Percentiles rank a stretch among this genome's conserved stretches.
Evolutionary conservation across 768 basidiomycete genomes (phyloP).

Genomic region (Pleurotus cornucopiae): DNA sequence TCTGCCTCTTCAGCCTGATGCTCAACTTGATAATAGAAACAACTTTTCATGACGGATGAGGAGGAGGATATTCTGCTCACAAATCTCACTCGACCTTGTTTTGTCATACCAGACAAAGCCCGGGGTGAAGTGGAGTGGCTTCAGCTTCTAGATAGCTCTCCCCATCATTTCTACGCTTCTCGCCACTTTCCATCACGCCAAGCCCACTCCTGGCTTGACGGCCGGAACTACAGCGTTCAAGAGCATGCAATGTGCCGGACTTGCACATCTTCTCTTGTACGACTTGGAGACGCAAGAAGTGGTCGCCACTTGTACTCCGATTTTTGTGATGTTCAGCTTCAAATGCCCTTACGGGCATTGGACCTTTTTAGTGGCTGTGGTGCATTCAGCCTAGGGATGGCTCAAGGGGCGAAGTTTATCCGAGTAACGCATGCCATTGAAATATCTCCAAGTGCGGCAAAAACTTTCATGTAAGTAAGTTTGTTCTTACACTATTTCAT

Average conservation of each 20-base stretch:
- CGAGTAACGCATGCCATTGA: constrained; percentile 66
- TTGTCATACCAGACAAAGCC: constrained; percentile 33
- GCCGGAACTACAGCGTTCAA: constrained; percentile 21
- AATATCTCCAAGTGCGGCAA: constrained; percentile 70
- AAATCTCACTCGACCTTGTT: constrained; percentile 44
- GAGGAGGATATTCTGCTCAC: constrained; percentile 24
- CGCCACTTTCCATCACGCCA: constrained; percentile 44
- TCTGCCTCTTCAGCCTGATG: too few relatives aligned
- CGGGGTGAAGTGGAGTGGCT: constrained; percentile 20
- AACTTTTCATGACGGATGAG: constrained; percentile 58
- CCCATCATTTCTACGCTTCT: constrained; percentile 54
- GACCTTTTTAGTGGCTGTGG: constrained; percentile 55
- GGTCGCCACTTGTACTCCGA: constrained; percentile 21
- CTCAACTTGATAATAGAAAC: constrained; percentile 34
- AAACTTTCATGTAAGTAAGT: constrained; percentile 51
- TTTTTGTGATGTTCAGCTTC: constrained; percentile 27
- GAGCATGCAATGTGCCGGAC: constrained; percentile 41
- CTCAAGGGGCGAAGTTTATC: constrained; percentile 46
- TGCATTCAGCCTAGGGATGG: constrained; percentile 59
- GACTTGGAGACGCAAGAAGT: constrained; percentile 20
- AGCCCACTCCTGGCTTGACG: constrained; percentile 33
- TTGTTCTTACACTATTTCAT: background rate
- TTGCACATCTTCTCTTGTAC: constrained; percentile 27
- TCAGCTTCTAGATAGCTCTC: constrained; percentile 42
- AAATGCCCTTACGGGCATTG: constrained; percentile 26